Base-by-base conservation (phyloP, 768 basidiomycete species). In the Collybia sordida region DNA sequence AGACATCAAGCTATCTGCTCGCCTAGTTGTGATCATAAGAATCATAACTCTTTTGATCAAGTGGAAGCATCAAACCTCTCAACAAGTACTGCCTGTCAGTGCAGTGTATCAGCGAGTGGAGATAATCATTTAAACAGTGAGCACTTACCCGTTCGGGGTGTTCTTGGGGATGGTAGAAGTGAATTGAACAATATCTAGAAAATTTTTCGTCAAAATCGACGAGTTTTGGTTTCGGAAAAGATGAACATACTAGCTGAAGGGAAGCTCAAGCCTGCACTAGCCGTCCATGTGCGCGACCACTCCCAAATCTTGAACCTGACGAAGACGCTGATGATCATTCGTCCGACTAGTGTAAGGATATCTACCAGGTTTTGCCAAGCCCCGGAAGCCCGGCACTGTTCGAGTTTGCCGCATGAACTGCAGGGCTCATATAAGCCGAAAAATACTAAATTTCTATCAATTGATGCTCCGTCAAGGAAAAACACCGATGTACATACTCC, bases 221-320 rank as follows among this genome's bases (percentile, higher is more conserved):
- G 5, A 35, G 1, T 37, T 24, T 15, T 17, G 47, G 17, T n/a
- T 6, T 27, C 4, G 23, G 34, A 3, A 15, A n/a, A 12, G 23
- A 19, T 6, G 22, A 15, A 50, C 64, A 34, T 38, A 66, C 66
- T 66, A 44, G 54, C 54, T 8, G 68, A 67, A 41, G 59, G 56
- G 40, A 69, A 69, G 14, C 59, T 52, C 21, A 69, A 53, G 25
- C 66, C 67, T 6, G 66, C 66, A 39, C 60, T 63, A 17, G 66
- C 25, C 2, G 63, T 58, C 50, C 54, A 70, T 12, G 52, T 53
- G 12, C 67, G 69, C 6, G 65, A 50, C 63, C 66, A 68, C 55
- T 77, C 67, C 67, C 70, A 74, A 43, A 74, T 67, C 65, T 75
- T 74, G 64, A 74, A 74, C 64, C 63, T 66, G 14, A 22, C 2